These are phyloP conservation scores for Straminergon stramineum DNA, from an alignment of 225 moss, liverwort and hornwort species.

Conservation along the genomic window DNA sequence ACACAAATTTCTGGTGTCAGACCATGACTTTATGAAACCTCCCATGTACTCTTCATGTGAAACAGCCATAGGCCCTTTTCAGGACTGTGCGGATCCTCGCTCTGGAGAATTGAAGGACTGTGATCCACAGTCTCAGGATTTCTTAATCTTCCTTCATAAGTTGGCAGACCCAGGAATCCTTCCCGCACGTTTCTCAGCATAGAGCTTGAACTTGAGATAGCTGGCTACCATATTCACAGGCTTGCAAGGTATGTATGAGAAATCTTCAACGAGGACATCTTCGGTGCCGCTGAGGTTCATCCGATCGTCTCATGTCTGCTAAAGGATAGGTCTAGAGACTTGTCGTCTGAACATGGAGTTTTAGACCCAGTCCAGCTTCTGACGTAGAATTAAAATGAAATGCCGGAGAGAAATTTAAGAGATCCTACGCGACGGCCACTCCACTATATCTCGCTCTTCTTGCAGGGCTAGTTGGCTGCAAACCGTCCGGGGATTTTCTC, in stretches of 20 bases:
- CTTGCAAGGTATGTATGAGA: constrained; percentile 6
- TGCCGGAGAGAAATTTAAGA: neutral
- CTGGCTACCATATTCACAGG: constrained; percentile 15
- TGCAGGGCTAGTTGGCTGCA: constrained; percentile 45
- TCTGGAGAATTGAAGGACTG: neutral
- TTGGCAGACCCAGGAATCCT: neutral
- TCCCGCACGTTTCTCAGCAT: neutral
- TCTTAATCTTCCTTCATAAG: neutral
- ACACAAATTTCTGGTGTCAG: constrained; percentile 16
- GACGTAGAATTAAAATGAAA: neutral
- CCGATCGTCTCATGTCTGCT: neutral
- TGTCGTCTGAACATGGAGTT: neutral
- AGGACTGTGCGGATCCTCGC: neutral
- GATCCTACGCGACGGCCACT: constrained; percentile 54
- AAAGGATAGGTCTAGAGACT: neutral
- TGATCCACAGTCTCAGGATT: neutral
- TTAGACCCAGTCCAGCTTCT: neutral
- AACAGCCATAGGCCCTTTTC: neutral
- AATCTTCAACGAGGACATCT: neutral
- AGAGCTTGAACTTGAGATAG: neutral
- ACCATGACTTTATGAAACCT: neutral
- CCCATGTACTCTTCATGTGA: neutral
- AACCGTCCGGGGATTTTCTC: constrained; percentile 54
- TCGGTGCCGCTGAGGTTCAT: neutral
- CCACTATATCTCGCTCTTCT: constrained; percentile 54